A percentile compares a stretch with the other conserved stretches of the same genome.
These are phyloP conservation scores for Epichloe uncinata DNA, from an alignment of 2,329 filamentous ascomycete genomes.

Conservation along the genomic window DNA sequence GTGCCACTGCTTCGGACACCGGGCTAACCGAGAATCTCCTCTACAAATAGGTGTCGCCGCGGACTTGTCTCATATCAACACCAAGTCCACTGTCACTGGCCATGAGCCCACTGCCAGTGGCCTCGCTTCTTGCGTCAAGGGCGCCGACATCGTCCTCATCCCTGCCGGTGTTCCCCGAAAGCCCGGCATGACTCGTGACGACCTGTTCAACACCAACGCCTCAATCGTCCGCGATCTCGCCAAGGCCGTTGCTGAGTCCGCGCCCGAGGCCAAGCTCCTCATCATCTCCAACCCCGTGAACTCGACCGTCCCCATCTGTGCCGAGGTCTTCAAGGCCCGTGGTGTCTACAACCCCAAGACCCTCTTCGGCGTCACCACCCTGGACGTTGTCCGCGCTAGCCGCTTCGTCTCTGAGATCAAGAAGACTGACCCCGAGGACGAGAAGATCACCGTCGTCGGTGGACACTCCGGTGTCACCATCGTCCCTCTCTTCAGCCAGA, in stretches of 20 bases:
- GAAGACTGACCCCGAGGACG: slow-evolving; percentile 75
- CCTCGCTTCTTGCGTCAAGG: slow-evolving; percentile 69
- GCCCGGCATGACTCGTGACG: slow-evolving; percentile 99
- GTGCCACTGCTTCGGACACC: not conserved
- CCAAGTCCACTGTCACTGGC: slow-evolving; percentile 86
- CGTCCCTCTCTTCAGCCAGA: slow-evolving; percentile 93
- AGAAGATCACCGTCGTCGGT: slow-evolving; percentile 92
- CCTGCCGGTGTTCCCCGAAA: slow-evolving; percentile 95
- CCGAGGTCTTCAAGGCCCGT: slow-evolving; percentile 89
- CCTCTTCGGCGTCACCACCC: slow-evolving; percentile 98
- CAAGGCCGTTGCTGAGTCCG: slow-evolving; percentile 80
- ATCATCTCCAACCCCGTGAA: slow-evolving; percentile 99
- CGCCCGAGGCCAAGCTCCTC: slow-evolving; percentile 87
- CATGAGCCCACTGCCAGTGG: slow-evolving; percentile 67
- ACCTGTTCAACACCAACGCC: slow-evolving; percentile 99
- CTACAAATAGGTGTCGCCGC: slow-evolving; percentile 73
- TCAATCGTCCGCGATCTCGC: slow-evolving; percentile 97
- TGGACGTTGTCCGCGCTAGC: slow-evolving; percentile 93
- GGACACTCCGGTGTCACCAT: slow-evolving; percentile 98
- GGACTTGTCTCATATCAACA: slow-evolving; percentile 98
- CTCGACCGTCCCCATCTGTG: slow-evolving; percentile 95
- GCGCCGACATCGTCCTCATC: slow-evolving; percentile 88
- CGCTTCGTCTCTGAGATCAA: slow-evolving; percentile 96
- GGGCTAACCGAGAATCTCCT: not conserved
- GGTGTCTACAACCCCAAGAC: slow-evolving; percentile 99